Percentiles rank a stretch among this genome's conserved stretches.
Conservation (phyloP, 495 filamentous ascomycete species). For the Annulohypoxylon nitens region DNA sequence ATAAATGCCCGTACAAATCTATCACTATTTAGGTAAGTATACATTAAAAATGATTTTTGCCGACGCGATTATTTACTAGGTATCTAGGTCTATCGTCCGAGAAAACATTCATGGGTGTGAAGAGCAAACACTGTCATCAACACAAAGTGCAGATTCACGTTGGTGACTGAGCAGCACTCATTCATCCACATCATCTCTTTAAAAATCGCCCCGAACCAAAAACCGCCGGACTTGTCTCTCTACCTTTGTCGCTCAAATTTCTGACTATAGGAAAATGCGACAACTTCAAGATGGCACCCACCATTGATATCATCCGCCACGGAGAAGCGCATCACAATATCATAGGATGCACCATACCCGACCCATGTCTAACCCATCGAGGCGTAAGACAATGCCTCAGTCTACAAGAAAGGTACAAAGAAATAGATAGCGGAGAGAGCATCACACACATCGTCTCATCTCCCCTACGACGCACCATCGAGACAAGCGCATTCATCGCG, state of each 20-base stretch:
- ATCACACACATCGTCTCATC: conserved; percentile 76
- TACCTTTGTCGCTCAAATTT: neutral
- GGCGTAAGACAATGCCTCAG: conserved; percentile 74
- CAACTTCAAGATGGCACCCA: conserved; percentile 29
- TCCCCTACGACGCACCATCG: conserved; percentile 78
- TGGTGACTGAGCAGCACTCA: neutral
- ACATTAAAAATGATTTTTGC: neutral
- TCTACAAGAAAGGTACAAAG: conserved; percentile 65
- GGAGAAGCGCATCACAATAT: conserved; percentile 78
- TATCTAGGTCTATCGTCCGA: neutral
- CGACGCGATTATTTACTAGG: neutral
- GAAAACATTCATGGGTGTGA: neutral
- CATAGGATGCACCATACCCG: conserved; percentile 66
- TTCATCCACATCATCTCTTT: too few species aligned
- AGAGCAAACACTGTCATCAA: neutral
- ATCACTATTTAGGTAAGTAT: neutral
- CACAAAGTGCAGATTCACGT: neutral
- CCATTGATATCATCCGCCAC: conserved; percentile 59
- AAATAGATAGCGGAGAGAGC: conserved; percentile 59
- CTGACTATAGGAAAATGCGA: too few species aligned
- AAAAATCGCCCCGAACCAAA: neutral
- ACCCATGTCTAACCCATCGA: conserved; percentile 74
- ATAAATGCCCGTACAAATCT: neutral
- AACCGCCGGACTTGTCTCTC: too few species aligned
- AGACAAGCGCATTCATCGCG: conserved; percentile 74